Percentiles rank a stretch among this genome's conserved stretches.
Evolutionary conservation across 768 basidiomycete species (phyloP).

Genomic region (Lactifluus volemus): DNA sequence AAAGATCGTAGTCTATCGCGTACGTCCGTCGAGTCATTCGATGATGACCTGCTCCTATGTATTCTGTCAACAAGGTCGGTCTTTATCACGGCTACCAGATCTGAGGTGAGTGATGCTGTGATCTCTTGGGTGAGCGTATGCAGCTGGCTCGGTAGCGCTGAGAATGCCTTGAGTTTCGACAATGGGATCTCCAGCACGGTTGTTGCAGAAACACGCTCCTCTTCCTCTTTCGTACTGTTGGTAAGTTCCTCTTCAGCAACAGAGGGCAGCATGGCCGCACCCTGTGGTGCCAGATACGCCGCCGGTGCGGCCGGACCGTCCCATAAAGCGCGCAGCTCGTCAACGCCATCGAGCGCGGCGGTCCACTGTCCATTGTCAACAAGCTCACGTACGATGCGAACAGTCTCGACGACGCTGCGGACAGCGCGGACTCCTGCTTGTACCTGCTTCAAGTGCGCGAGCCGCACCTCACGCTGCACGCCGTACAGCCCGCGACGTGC

Average conservation of each 20-base stretch:
- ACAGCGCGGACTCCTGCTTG: slow-evolving; percentile 56
- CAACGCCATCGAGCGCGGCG: slow-evolving; percentile 69
- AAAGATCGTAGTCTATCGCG: slow-evolving; percentile 63
- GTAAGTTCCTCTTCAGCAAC: slow-evolving; percentile 29
- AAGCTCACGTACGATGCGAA: slow-evolving; percentile 57
- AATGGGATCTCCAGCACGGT: slow-evolving; percentile 37
- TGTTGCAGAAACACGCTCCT: not conserved
- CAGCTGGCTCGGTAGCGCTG: slow-evolving; percentile 67
- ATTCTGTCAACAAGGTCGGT: slow-evolving; percentile 56
- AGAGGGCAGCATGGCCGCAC: slow-evolving; percentile 18
- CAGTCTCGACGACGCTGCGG: slow-evolving; percentile 67
- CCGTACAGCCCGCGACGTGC: slow-evolving; percentile 76
- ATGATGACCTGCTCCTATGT: not conserved
- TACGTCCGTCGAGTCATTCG: slow-evolving; percentile 26
- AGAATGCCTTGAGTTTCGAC: slow-evolving; percentile 61
- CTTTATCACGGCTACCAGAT: slow-evolving; percentile 64
- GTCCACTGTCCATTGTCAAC: slow-evolving; percentile 86
- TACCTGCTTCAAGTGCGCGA: slow-evolving; percentile 52
- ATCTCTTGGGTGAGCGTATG: slow-evolving; percentile 68
- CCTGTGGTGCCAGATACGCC: slow-evolving; percentile 21
- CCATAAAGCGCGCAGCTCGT: slow-evolving; percentile 58
- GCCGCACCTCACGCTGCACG: slow-evolving; percentile 52
- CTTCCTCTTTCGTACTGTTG: slow-evolving; percentile 14
- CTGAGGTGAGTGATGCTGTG: slow-evolving; percentile 62
- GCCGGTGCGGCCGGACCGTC: slow-evolving; percentile 18